Evolutionary conservation across 2,329 filamentous ascomycete genomes (phyloP).

Genomic region (Talaromyces islandicus): DNA sequence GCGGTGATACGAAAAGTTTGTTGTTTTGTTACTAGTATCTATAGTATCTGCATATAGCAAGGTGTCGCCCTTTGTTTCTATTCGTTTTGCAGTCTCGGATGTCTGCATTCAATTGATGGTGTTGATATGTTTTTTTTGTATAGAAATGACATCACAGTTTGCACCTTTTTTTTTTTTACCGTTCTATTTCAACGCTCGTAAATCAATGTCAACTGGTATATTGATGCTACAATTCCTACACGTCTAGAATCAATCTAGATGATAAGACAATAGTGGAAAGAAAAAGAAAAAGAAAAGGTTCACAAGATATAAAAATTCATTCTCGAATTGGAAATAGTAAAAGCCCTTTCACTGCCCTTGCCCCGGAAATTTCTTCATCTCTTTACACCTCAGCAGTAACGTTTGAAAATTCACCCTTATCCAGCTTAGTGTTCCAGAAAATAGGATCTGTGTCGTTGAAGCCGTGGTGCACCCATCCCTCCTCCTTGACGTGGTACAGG

Average conservation of each 20-base stretch:
- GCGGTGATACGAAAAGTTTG: neutral
- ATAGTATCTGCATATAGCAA: conserved; percentile 8
- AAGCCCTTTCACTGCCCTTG: neutral
- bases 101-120: neutral
- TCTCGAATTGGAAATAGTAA: neutral
- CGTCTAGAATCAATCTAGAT: neutral
- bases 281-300: neutral
- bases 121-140: neutral
- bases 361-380: neutral
- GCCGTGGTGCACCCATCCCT: conserved; percentile 97
- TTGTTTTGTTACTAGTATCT: neutral
- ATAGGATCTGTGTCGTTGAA: conserved; percentile 98
- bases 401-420: conserved; percentile 97
- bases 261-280: neutral
- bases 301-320: neutral
- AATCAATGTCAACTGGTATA: too few species aligned
- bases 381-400: conserved; percentile 66
- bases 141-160: neutral
- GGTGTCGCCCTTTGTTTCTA: neutral
- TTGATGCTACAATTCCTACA: neutral
- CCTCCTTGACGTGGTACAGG: conserved; percentile 97
- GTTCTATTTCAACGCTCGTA: neutral
- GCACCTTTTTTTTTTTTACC: neutral
- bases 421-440: conserved; percentile 98
- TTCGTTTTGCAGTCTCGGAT: neutral